Conservation (phyloP, 2,329 filamentous ascomycete species). For the Celoporthe dispersa region DNA sequence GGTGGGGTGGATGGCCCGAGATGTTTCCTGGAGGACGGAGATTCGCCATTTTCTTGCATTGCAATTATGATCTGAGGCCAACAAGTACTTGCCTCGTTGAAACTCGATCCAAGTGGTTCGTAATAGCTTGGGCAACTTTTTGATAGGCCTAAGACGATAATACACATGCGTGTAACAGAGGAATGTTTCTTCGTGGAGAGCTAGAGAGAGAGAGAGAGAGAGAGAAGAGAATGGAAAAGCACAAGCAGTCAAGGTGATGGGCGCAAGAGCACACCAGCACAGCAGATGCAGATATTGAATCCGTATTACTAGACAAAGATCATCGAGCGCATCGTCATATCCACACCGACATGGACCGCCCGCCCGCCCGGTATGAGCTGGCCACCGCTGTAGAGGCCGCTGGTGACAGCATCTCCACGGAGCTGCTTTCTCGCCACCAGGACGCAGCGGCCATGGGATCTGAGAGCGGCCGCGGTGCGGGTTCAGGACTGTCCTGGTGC, state of each 20-base stretch:
- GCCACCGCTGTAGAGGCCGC: neutral
- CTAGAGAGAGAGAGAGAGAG: neutral
- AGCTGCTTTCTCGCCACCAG: neutral
- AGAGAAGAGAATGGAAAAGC: too few species aligned
- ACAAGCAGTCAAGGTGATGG: too few species aligned
- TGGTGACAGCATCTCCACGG: slow-evolving; percentile 4
- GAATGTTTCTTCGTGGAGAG: too few species aligned
- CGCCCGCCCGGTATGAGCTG: neutral
- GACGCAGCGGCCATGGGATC: slow-evolving; percentile 9
- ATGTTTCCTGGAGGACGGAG: too few species aligned
- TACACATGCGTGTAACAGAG: neutral
- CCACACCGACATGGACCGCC: slow-evolving; percentile 16
- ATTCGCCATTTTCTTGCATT: too few species aligned
- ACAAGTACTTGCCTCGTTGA: too few species aligned
- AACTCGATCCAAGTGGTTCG: neutral
- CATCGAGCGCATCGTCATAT: neutral
- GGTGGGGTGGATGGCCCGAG: too few species aligned
- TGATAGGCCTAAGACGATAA: neutral
- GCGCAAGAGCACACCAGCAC: neutral
- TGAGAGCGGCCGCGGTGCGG: slow-evolving; percentile 3
- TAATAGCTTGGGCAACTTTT: neutral
- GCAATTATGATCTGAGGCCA: too few species aligned
- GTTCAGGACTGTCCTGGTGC: slow-evolving; percentile 1
- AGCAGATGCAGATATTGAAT: neutral
- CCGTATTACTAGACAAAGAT: neutral